These are phyloP conservation scores for Sarcomyxa edulis DNA, from an alignment of 768 basidiomycete species.

Conservation along the genomic window DNA sequence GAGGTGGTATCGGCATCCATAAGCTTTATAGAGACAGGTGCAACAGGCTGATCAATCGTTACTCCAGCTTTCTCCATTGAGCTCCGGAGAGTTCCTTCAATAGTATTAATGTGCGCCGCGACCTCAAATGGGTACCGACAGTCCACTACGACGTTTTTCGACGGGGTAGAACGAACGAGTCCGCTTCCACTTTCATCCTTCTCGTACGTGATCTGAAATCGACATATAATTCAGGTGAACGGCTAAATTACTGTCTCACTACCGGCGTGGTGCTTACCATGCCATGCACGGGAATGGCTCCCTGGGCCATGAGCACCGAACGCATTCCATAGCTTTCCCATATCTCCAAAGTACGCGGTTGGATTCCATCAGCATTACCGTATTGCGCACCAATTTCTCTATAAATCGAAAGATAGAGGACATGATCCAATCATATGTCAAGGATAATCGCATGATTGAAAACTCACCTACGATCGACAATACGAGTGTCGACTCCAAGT, in stretches of 20 bases:
- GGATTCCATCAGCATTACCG: conserved; percentile 63
- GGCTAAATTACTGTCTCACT: too few species aligned
- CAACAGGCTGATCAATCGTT: conserved; percentile 43
- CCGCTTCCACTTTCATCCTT: too few species aligned
- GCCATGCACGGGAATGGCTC: conserved; percentile 67
- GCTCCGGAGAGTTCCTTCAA: conserved; percentile 54
- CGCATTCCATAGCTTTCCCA: conserved; percentile 75
- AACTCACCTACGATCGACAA: conserved; percentile 60
- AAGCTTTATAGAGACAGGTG: conserved; percentile 44
- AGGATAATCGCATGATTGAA: too few species aligned
- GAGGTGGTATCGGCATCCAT: conserved; percentile 33
- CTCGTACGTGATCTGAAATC: too few species aligned
- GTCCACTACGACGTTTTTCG: conserved; percentile 56
- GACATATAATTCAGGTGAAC: conserved; percentile 39
- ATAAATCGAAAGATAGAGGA: too few species aligned
- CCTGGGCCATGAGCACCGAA: conserved; percentile 51
- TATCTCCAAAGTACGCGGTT: conserved; percentile 50
- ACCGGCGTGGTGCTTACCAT: too few species aligned
- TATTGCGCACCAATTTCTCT: too few species aligned
- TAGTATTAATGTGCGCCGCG: conserved; percentile 46
- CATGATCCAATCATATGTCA: too few species aligned
- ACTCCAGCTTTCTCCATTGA: conserved; percentile 44
- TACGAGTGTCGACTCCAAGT: conserved; percentile 52
- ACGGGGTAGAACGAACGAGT: too few species aligned
- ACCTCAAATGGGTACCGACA: too few species aligned